These are phyloP conservation scores for Moesziomyces sp. DNA, from an alignment of 1,284 basidiomycete genomes.

Conservation along the genomic window DNA sequence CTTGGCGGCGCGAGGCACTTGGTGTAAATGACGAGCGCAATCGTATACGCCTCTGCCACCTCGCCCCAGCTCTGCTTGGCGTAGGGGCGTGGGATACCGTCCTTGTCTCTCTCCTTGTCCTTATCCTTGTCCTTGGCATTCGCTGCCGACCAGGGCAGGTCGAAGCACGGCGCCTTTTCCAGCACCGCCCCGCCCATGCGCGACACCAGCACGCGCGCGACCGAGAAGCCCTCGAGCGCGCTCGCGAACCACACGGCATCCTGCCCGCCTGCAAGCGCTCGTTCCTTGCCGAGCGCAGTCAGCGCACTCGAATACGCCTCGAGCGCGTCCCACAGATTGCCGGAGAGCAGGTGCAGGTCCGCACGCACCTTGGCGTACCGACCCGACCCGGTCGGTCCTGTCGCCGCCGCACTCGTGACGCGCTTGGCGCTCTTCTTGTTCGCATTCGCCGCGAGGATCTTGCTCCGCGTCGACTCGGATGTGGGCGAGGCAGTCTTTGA, in stretches of 20 bases:
- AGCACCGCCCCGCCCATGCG: slow-evolving; percentile 61
- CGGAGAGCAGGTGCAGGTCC: slow-evolving; percentile 57
- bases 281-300: slow-evolving; percentile 51
- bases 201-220: slow-evolving; percentile 54
- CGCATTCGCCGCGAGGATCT: slow-evolving; percentile 42
- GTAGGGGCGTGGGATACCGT: slow-evolving; percentile 44
- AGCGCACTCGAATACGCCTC: slow-evolving; percentile 56
- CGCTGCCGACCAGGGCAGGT: slow-evolving; percentile 36
- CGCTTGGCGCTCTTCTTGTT: slow-evolving; percentile 38
- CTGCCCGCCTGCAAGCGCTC: slow-evolving; percentile 65
- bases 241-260: slow-evolving; percentile 67
- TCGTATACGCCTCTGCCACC: slow-evolving; percentile 63
- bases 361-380: slow-evolving; percentile 60
- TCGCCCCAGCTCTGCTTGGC: slow-evolving; percentile 56
- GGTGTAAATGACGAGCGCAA: slow-evolving; percentile 61
- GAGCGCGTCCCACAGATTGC: slow-evolving; percentile 63
- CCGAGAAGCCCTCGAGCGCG: slow-evolving; percentile 66
- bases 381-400: slow-evolving; percentile 53
- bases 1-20: slow-evolving; percentile 65
- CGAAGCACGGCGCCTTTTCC: slow-evolving; percentile 57
- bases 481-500: slow-evolving; percentile 25
- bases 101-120: slow-evolving; percentile 56
- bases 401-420: slow-evolving; percentile 17
- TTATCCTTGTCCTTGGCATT: slow-evolving; percentile 53
- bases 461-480: slow-evolving; percentile 36